A percentile compares a stretch with the other conserved stretches of the same genome.
phyloP scores from a whole-genome alignment of 2,329 filamentous ascomycete genomes.

The Massarina eburnea region DNA sequence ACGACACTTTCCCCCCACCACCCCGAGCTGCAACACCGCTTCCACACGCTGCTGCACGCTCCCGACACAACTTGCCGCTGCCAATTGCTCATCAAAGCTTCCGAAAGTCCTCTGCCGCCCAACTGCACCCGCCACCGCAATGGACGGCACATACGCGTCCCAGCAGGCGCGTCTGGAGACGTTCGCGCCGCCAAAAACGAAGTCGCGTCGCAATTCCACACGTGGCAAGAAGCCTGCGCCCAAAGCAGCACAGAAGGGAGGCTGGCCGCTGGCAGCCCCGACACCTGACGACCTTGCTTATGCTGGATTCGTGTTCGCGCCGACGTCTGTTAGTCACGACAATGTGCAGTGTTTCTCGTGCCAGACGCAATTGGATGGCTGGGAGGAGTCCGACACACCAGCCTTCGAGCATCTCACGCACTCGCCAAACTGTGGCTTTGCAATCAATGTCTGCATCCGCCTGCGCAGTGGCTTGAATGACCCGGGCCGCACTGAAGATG shows the following conservation, averaged over 20 bases:
- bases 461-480: conserved; percentile 60
- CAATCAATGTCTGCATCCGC: conserved; percentile 62
- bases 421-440: conserved; percentile 83
- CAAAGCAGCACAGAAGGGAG: conserved; percentile 27
- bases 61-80: not conserved
- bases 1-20: not conserved
- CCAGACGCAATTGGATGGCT: conserved; percentile 80
- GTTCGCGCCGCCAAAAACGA: conserved; percentile 66
- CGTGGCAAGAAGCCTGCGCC: conserved; percentile 56
- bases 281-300: conserved; percentile 74
- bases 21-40: not conserved
- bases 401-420: conserved; percentile 83
- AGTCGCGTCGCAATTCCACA: conserved; percentile 71
- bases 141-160: conserved; percentile 55
- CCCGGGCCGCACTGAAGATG: conserved; percentile 65
- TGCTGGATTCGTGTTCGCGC: conserved; percentile 89
- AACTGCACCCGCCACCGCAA: conserved; percentile 13
- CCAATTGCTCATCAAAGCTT: not conserved
- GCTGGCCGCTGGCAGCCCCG: conserved; percentile 78
- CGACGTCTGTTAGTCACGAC: conserved; percentile 73
- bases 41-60: not conserved
- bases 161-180: conserved; percentile 78
- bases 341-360: conserved; percentile 92
- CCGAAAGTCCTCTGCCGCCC: not conserved
- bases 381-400: conserved; percentile 85